Conservation (phyloP, 2,329 filamentous ascomycete species). For the Aspergillus ochraceus region DNA sequence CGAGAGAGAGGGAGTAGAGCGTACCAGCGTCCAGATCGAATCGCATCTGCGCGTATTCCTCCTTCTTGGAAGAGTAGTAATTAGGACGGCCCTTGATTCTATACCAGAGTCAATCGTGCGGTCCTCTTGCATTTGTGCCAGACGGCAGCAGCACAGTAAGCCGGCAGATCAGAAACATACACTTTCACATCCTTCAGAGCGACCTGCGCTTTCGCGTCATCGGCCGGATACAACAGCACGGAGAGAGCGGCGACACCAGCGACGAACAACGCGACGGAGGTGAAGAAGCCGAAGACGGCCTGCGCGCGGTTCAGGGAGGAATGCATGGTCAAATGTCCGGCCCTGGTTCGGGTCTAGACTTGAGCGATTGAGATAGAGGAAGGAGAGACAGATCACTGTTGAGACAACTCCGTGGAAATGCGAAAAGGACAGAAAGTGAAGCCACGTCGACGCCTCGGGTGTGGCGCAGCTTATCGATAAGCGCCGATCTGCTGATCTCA, state of each 20-base stretch:
- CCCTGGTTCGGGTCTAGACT: neutral
- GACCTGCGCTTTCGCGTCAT: conserved; percentile 54
- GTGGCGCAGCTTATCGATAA: conserved; percentile 20
- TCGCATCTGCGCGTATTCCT: conserved; percentile 92
- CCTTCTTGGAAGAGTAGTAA: conserved; percentile 88
- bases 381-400: neutral
- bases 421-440: conserved; percentile 7
- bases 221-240: conserved; percentile 62
- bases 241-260: conserved; percentile 78
- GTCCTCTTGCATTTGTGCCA: neutral
- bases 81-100: conserved; percentile 90
- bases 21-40: conserved; percentile 83
- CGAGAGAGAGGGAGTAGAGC: neutral
- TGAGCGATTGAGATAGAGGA: neutral
- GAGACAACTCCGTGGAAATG: neutral
- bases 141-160: no score
- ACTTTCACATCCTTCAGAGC: conserved; percentile 71
- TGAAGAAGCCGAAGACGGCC: conserved; percentile 97
- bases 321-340: conserved; percentile 65
- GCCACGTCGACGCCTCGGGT: conserved; percentile 16
- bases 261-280: conserved; percentile 82
- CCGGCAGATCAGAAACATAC: conserved; percentile 50
- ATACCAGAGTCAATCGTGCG: conserved; percentile 16
- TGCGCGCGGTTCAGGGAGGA: conserved; percentile 81
- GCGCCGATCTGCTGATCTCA: neutral